Base-by-base conservation (phyloP, 345 rosid genomes). In the Acer saccharum region DNA sequence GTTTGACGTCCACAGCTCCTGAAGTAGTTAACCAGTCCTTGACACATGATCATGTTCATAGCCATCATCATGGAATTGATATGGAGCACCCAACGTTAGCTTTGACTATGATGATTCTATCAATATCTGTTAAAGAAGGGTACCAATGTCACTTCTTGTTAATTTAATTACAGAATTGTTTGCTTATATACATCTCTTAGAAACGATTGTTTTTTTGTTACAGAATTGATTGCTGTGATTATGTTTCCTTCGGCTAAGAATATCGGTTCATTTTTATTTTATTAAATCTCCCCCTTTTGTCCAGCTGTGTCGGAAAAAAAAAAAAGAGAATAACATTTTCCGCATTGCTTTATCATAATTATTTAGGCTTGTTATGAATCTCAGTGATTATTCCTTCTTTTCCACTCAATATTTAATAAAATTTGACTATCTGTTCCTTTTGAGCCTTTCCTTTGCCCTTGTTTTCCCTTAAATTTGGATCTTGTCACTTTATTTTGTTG, bases 111-210 rank as follows among this genome's bases (percentile, higher is more conserved):
- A 91, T 91, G n/a, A 71, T 91, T 72, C 83, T 92, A 72, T 92
- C 98, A 72, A 92, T 95, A 83, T 87, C 93, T 69, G 72, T 91
- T 68, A 95, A 93, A 88, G 98, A 89, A 90, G 93, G 97, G 99
- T 95, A 88, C 73, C 44, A 1, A 46, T 13, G 18, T 54, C 50
- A 23, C 78, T 23, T 61, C 43, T 71, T 4, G 21, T n/a, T 48
- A 32, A 65, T 65, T 65, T 65, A 2, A 29, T 50, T 6, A 13
- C 7, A 7, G 0, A 14, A 52, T 23, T 12, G n/a, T 68, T 72
- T 46, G 67, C 39, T 78, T 76, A 16, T 65, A 43, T 64, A n/a
- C 48, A 46, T 64, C n/a, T n/a, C 17, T 65, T 65, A 14, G 20
- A 32, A 32, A 14, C 25, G 64, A 60, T 11, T 60, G n/a, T 16